phyloP scores from a whole-genome alignment of 345 rosid species.

The Eucalyptus camaldulensis region DNA sequence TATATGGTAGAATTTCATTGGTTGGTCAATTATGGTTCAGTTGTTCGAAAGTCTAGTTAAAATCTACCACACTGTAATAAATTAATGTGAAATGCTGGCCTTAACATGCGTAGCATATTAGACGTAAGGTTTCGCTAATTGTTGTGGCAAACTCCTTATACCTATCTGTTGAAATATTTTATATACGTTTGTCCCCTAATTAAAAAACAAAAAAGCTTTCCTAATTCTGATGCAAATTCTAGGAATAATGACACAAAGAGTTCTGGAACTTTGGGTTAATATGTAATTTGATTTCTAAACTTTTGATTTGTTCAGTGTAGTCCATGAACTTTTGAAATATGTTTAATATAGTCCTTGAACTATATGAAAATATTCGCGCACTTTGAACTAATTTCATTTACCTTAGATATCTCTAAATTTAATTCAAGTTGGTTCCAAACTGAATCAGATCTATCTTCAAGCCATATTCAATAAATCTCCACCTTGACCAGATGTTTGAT shows the following conservation, averaged over 20 bases:
- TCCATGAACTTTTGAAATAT: too few species aligned
- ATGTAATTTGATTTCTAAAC: too few species aligned
- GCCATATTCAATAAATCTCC: neutral
- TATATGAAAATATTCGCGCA: too few species aligned
- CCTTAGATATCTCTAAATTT: neutral
- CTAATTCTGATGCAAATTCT: too few species aligned
- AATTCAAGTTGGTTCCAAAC: neutral
- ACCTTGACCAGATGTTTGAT: neutral
- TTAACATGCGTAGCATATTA: neutral
- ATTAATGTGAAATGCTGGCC: neutral
- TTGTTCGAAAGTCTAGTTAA: neutral
- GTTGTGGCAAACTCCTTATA: neutral
- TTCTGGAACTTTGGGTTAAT: too few species aligned
- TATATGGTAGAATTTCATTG: neutral
- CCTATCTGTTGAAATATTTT: neutral
- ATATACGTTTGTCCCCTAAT: neutral
- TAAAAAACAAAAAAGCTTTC: too few species aligned
- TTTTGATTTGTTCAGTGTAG: too few species aligned
- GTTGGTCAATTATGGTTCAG: neutral
- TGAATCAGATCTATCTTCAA: neutral
- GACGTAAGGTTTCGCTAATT: neutral
- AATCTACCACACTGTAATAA: neutral
- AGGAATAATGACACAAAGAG: too few species aligned
- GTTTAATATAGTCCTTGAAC: fast-evolving
- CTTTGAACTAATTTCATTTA: neutral